These are phyloP conservation scores for Diversispora epigaea DNA, from an alignment of 192 early-diverging fungal species.

Conservation along the genomic window DNA sequence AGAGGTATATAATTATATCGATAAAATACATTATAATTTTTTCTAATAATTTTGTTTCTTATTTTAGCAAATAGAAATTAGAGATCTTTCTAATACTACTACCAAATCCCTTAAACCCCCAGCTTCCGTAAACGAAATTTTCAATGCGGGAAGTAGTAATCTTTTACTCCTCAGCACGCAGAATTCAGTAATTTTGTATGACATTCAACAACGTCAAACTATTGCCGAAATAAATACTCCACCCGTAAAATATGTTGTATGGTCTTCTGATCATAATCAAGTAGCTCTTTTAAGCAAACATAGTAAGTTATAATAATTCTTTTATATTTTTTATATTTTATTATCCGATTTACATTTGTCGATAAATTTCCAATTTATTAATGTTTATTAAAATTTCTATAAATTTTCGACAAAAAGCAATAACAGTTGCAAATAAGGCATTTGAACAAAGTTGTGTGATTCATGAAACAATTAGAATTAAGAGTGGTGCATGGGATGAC, in stretches of 20 bases:
- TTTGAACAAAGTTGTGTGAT: constrained; percentile 88
- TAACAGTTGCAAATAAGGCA: constrained; percentile 85
- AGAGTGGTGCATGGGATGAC: constrained; percentile 96
- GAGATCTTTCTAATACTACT: constrained; percentile 81
- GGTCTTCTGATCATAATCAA: constrained; percentile 85
- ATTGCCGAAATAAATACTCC: constrained; percentile 77
- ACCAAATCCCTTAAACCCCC: constrained; percentile 89
- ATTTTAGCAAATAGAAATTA: constrained; percentile 71
- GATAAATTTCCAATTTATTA: constrained; percentile 1
- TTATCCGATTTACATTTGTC: neutral
- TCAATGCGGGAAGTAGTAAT: constrained; percentile 82
- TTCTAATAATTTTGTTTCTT: neutral
- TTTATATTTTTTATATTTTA: neutral
- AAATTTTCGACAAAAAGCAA: too few relatives aligned
- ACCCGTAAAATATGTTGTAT: constrained; percentile 92
- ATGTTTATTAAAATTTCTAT: neutral
- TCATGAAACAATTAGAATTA: constrained; percentile 97
- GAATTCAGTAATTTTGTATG: constrained; percentile 87
- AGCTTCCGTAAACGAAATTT: constrained; percentile 79
- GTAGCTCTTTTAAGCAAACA: constrained; percentile 96
- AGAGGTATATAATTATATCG: too few relatives aligned
- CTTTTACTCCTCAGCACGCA: constrained; percentile 77
- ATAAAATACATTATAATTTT: too few relatives aligned
- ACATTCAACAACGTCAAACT: constrained; percentile 78
- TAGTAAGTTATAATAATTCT: constrained; percentile 50